These are phyloP conservation scores for Lodderomyces elongisporus DNA, from an alignment of 1,139 yeast genomes.

Conservation along the genomic window DNA sequence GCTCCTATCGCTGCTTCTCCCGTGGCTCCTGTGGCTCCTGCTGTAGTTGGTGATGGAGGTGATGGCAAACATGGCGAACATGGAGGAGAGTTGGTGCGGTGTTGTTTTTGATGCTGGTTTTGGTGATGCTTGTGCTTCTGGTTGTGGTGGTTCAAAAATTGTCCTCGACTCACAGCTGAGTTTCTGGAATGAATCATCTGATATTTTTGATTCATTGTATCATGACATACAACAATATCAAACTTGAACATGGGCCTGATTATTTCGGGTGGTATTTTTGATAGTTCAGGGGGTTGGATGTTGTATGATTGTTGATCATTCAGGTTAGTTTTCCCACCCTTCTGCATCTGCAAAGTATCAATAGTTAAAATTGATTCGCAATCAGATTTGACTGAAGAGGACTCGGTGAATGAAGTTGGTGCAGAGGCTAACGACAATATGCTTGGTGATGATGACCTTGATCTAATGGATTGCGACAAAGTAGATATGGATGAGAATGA, in stretches of 20 bases:
- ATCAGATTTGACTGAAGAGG: constrained; percentile 30
- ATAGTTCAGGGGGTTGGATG: constrained; percentile 43
- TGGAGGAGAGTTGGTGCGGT: constrained; percentile 3
- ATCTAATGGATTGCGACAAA: constrained; percentile 24
- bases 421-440: constrained; percentile 39
- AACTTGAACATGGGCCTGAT: constrained; percentile 44
- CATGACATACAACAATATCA: constrained; percentile 43
- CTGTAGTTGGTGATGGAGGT: constrained; percentile 4
- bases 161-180: constrained; percentile 4
- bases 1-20: not conserved
- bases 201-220: constrained; percentile 33
- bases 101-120: not conserved
- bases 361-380: constrained; percentile 17
- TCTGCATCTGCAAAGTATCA: constrained; percentile 8
- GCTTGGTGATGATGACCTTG: constrained; percentile 43
- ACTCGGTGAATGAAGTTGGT: constrained; percentile 38
- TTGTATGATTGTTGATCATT: constrained; percentile 5
- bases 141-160: constrained; percentile 1
- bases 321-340: not conserved
- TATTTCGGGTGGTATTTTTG: constrained; percentile 43
- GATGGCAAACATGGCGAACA: constrained; percentile 22
- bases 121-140: not conserved
- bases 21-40: not conserved
- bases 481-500: constrained; percentile 40
- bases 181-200: constrained; percentile 16